Percentiles rank a stretch among this genome's conserved stretches.
These are phyloP conservation scores for Seiridium cupressi DNA, from an alignment of 2,329 filamentous ascomycete species.

Conservation along the genomic window DNA sequence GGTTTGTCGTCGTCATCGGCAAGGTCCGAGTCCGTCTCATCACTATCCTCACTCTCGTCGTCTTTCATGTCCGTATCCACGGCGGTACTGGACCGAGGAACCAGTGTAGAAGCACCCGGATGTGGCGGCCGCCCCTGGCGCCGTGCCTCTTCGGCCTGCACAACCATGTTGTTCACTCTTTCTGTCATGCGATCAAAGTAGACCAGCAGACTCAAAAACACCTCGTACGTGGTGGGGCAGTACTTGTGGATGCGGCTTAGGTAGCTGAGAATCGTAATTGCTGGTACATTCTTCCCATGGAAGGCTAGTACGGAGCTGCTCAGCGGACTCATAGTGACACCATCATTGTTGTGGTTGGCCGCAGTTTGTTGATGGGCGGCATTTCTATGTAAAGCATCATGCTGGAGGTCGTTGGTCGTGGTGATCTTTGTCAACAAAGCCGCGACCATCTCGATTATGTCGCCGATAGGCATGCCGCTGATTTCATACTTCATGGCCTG, in stretches of 20 bases:
- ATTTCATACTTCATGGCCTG: conserved; percentile 81
- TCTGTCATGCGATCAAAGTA: conserved; percentile 99
- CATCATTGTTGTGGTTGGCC: conserved; percentile 37
- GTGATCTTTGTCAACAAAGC: conserved; percentile 96
- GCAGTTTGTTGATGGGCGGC: conserved; percentile 58
- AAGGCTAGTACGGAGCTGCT: conserved; percentile 81
- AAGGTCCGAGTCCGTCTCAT: conserved; percentile 50
- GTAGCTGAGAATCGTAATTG: conserved; percentile 95
- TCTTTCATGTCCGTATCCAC: conserved; percentile 37
- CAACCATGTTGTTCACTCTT: conserved; percentile 79
- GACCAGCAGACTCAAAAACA: conserved; percentile 90
- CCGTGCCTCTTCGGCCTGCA: conserved; percentile 60
- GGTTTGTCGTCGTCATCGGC: conserved; percentile 43
- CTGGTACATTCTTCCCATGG: conserved; percentile 96
- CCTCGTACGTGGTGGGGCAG: conserved; percentile 96
- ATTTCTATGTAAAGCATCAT: conserved; percentile 82
- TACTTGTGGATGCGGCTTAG: conserved; percentile 97
- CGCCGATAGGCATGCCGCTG: conserved; percentile 92
- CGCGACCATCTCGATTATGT: conserved; percentile 99
- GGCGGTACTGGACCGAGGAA: conserved; percentile 1
- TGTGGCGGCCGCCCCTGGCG: conserved; percentile 27
- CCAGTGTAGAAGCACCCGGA: conserved; percentile 8
- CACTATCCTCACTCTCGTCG: conserved; percentile 29
- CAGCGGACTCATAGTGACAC: conserved; percentile 57
- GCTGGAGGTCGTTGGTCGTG: conserved; percentile 90